A percentile compares a stretch with the other conserved stretches of the same genome.
Evolutionary conservation across 164 flowering plant species (phyloP).

Genomic region (Nymphaea colorata): DNA sequence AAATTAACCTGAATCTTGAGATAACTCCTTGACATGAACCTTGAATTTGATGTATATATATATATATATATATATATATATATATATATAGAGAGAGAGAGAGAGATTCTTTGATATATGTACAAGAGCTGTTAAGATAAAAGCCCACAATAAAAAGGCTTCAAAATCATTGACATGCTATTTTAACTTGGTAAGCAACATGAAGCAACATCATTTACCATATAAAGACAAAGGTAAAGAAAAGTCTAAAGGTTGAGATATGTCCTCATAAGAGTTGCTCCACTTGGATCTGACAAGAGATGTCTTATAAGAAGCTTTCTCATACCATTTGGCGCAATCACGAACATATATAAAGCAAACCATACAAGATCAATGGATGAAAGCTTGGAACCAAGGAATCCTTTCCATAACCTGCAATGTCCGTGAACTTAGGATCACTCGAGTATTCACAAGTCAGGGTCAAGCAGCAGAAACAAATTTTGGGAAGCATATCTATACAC

Average conservation of each 20-base stretch:
- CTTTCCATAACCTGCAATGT: conserved; percentile 87
- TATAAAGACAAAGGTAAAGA: background rate
- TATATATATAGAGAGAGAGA: no score
- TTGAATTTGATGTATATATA: no score
- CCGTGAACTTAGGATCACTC: background rate
- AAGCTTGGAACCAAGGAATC: conserved; percentile 85
- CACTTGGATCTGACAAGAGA: conserved; percentile 86
- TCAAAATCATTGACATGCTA: no score
- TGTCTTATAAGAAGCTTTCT: conserved; percentile 70
- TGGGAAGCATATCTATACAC: background rate
- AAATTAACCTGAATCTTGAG: no score
- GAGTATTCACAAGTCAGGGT: background rate
- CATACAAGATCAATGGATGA: conserved; percentile 69
- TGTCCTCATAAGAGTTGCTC: conserved; percentile 73
- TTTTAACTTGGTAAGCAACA: background rate
- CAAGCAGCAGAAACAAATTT: background rate
- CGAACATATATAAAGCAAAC: conserved; percentile 90
- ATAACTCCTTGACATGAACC: no score
- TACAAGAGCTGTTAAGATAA: no score
- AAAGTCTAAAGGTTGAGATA: conserved; percentile 47
- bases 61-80: no score
- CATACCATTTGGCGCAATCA: conserved; percentile 74
- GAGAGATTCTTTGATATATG: no score
- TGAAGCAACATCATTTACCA: background rate
- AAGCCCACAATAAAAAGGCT: no score